Evolutionary conservation across 2,329 filamentous ascomycete species (phyloP), one percentile per base, ranked within the genome.

Genomic region (Ascochyta fabae): DNA sequence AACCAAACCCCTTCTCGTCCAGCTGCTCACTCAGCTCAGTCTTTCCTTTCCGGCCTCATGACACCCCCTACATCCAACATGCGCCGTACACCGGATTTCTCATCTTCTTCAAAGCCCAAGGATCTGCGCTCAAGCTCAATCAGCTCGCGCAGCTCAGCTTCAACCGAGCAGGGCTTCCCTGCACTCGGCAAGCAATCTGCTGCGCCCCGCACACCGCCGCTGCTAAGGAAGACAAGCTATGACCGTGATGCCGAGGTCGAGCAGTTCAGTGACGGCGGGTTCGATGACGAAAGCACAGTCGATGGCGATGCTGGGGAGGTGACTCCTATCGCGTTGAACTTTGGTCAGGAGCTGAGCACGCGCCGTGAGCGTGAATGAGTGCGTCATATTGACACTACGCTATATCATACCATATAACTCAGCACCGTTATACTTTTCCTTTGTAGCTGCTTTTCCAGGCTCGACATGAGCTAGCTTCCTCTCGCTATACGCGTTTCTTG

Each of bases 41-140:
- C 82, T 44, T 88, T 92, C 58, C 81, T 93, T 19, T 88, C 88
- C 0, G 93, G 93, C 1, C 85, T 96, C 22, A 83, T 97, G 81
- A 97, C 94, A 1, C 93, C 94, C n/a, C 94, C 93, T 4, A 86
- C 89, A 27, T 92, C 90, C 4, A 86, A 86, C 50, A 75, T 89
- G 43, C 88, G 90, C 39, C 86, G 86, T 62, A 85, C 83, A 3
- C 83, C 86, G 0, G 78, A 81, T 3, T 75, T 79, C 50, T 68
- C 71, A 34, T 76, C 66, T 60, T 72, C 73, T 9, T 61, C 67
- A 35, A 33, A 52, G 55, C 67, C 68, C 7, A 62, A 65, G 40
- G 67, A 63, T 33, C 39, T 66, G 22, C 68, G 68, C 45, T 64
- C 65, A 3, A 68, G 64, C 58, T 72, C 70, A 2, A 62, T 54